Percentiles rank a stretch among this genome's conserved stretches.
These are phyloP conservation scores for Cucumis melo DNA, from an alignment of 306 rosid species.

Conservation along the genomic window DNA sequence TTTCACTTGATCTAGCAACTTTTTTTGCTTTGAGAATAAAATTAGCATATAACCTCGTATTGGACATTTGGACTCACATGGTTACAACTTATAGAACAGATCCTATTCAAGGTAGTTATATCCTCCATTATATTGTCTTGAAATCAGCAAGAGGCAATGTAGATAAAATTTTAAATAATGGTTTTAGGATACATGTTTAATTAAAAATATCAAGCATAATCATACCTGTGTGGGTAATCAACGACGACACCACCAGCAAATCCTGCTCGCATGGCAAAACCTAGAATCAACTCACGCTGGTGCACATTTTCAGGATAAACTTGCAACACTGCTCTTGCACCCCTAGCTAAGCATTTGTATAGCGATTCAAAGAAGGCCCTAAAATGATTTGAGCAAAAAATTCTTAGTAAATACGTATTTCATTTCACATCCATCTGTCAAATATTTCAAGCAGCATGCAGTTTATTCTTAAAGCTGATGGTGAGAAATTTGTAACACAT, in stretches of 20 bases:
- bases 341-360: constrained; percentile 67
- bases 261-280: constrained; percentile 82
- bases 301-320: constrained; percentile 58
- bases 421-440: not conserved
- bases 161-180: not conserved
- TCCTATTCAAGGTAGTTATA: too few species aligned
- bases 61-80: too few species aligned
- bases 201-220: not conserved
- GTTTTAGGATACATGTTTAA: not conserved
- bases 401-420: not conserved
- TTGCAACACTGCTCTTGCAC: constrained; percentile 89
- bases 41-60: not conserved
- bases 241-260: constrained; percentile 87
- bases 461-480: not conserved
- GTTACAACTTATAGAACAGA: too few species aligned
- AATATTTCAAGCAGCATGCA: not conserved
- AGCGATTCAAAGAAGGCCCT: constrained; percentile 94
- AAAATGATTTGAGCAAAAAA: not conserved
- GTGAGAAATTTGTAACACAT: constrained; percentile 5
- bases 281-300: constrained; percentile 71
- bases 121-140: not conserved
- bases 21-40: not conserved
- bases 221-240: constrained; percentile 87
- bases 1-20: not conserved
- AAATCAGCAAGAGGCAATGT: not conserved